phyloP scores from a whole-genome alignment of 2,329 filamentous ascomycete genomes.

The Fusarium denticulatum region DNA sequence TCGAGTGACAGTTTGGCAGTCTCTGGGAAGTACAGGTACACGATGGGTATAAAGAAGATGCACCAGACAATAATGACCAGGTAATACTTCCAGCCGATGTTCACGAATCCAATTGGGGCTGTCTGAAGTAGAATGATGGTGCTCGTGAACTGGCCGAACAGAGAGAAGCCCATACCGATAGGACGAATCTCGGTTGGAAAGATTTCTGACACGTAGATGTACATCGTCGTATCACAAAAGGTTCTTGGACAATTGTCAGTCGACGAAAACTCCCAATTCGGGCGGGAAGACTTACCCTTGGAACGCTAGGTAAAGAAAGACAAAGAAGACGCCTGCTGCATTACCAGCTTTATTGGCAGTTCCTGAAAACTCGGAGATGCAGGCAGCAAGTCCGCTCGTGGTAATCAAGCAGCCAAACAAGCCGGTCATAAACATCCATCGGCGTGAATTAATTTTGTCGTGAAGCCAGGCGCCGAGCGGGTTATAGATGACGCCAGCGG shows the following conservation, averaged over 20 bases:
- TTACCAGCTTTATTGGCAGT: slow-evolving; percentile 52
- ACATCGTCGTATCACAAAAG: slow-evolving; percentile 52
- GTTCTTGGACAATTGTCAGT: slow-evolving; percentile 35
- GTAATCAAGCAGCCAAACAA: slow-evolving; percentile 53
- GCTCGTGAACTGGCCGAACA: slow-evolving; percentile 58
- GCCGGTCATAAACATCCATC: slow-evolving; percentile 52
- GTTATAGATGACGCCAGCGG: slow-evolving; percentile 60
- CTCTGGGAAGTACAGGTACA: slow-evolving; percentile 47
- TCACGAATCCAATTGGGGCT: slow-evolving; percentile 47
- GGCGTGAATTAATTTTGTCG: slow-evolving; percentile 58
- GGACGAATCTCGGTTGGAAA: slow-evolving; percentile 59
- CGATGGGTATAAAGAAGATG: slow-evolving; percentile 41
- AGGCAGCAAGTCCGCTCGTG: slow-evolving; percentile 47
- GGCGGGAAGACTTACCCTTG: slow-evolving; percentile 44
- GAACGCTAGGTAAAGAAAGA: slow-evolving; percentile 59
- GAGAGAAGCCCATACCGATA: slow-evolving; percentile 61
- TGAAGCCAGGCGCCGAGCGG: slow-evolving; percentile 59
- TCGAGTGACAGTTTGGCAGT: slow-evolving; percentile 52
- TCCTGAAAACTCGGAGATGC: slow-evolving; percentile 49
- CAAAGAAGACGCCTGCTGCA: slow-evolving; percentile 53
- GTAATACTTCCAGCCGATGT: slow-evolving; percentile 61
- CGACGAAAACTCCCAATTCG: accelerated
- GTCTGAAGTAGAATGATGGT: slow-evolving; percentile 60
- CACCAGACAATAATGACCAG: slow-evolving; percentile 57
- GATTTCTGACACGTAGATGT: slow-evolving; percentile 51